These are phyloP conservation scores for Trichoderma koningii DNA, from an alignment of 2,329 filamentous ascomycete species.

Conservation along the genomic window DNA sequence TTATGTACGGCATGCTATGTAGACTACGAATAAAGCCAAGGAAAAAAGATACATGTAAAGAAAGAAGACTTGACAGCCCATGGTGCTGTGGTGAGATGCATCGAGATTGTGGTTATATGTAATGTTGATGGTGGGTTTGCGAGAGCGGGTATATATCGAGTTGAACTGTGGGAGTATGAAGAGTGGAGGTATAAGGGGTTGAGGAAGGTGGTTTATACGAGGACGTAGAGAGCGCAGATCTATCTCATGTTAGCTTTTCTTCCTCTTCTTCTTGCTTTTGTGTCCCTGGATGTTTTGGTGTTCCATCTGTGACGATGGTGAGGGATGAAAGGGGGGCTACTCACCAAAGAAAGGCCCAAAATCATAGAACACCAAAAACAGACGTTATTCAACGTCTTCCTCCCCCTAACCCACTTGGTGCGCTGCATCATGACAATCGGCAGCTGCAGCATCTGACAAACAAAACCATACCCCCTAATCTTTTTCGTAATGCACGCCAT, in stretches of 20 bases:
- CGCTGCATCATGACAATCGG: conserved; percentile 92
- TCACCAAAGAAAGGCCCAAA: conserved; percentile 75
- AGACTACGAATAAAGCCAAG: neutral
- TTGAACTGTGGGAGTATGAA: too few relatives aligned
- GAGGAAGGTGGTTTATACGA: conserved; percentile 41
- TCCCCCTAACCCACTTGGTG: conserved; percentile 72
- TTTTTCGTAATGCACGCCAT: conserved; percentile 99
- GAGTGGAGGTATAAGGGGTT: too few relatives aligned
- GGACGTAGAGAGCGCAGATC: conserved; percentile 58
- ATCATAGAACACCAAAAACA: conserved; percentile 95
- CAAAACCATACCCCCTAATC: conserved; percentile 87
- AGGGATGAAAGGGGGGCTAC: conserved; percentile 33
- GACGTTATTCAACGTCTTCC: conserved; percentile 80
- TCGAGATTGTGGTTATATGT: too few relatives aligned
- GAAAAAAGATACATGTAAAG: neutral
- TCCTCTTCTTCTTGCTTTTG: too few relatives aligned
- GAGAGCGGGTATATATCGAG: neutral
- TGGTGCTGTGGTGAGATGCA: too few relatives aligned
- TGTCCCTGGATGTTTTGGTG: too few relatives aligned
- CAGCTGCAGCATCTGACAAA: conserved; percentile 95
- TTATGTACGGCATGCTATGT: conserved; percentile 16
- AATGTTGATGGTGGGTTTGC: too few relatives aligned
- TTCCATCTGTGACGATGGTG: neutral
- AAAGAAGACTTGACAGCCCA: neutral
- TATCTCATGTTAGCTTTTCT: conserved; percentile 31